phyloP scores from a whole-genome alignment of 2,329 filamentous ascomycete species.

The Chrysoporthe deuterocubensis region DNA sequence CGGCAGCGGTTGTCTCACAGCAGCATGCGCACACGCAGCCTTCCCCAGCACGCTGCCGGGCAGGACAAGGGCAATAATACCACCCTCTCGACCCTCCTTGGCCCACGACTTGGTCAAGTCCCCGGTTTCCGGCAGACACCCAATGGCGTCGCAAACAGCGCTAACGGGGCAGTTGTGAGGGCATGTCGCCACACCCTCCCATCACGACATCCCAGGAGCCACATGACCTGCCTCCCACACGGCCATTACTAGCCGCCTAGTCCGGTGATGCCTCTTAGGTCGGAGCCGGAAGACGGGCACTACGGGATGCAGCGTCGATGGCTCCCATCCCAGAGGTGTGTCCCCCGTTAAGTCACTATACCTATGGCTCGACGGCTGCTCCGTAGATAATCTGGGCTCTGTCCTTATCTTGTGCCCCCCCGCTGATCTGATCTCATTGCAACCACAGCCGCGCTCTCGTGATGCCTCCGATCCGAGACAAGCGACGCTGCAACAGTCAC shows the following conservation, averaged over 20 bases:
- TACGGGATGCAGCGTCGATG: neutral
- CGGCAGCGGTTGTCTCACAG: neutral
- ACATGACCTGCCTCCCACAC: conserved; percentile 28
- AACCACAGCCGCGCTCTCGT: conserved; percentile 13
- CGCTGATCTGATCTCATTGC: conserved; percentile 7
- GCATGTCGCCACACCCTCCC: conserved; percentile 27
- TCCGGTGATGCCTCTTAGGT: conserved; percentile 18
- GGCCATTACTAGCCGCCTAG: neutral
- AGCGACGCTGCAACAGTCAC: conserved; percentile 11
- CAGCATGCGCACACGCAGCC: neutral
- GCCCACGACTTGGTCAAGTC: neutral
- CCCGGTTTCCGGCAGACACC: neutral
- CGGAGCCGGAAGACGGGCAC: neutral
- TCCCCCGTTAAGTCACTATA: neutral
- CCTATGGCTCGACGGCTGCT: neutral
- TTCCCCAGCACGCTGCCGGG: neutral
- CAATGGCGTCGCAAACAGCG: conserved; percentile 27
- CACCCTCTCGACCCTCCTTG: neutral
- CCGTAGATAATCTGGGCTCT: neutral
- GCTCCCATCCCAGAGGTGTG: neutral
- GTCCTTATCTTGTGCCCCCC: neutral
- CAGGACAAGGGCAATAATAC: neutral
- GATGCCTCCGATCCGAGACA: conserved; percentile 15
- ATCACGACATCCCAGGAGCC: conserved; percentile 19
- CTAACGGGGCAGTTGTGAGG: conserved; percentile 19